Percentiles rank a stretch among this genome's conserved stretches.
Evolutionary conservation across 2,329 filamentous ascomycete genomes (phyloP).

Genomic region (Clarireedia hainanense): DNA sequence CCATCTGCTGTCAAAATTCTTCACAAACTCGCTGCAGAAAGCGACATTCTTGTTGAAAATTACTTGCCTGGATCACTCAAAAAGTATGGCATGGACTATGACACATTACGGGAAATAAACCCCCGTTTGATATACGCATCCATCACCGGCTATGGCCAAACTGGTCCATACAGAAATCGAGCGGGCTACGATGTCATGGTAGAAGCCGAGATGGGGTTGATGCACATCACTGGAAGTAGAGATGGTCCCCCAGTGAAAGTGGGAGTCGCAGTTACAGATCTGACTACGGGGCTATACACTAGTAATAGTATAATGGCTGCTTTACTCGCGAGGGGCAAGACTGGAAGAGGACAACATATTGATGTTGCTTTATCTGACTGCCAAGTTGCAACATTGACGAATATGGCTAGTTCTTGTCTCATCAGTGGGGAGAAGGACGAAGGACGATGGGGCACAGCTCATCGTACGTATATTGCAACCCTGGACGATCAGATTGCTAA

Average conservation of each 20-base stretch:
- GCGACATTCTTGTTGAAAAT: conserved; percentile 93
- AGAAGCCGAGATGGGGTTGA: conserved; percentile 93
- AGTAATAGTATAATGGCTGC: conserved; percentile 95
- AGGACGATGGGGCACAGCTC: conserved; percentile 91
- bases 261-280: conserved; percentile 90
- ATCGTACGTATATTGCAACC: conserved; percentile 51
- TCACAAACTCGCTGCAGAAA: conserved; percentile 74
- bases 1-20: conserved; percentile 76
- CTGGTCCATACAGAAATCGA: conserved; percentile 76
- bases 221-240: conserved; percentile 92
- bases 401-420: conserved; percentile 86
- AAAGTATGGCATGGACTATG: conserved; percentile 89
- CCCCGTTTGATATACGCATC: conserved; percentile 86
- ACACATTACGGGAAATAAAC: conserved; percentile 72
- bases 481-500: neutral
- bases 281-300: conserved; percentile 92
- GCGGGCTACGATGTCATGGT: conserved; percentile 99
- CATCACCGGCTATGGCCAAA: conserved; percentile 95
- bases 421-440: conserved; percentile 82
- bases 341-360: conserved; percentile 81
- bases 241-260: conserved; percentile 94
- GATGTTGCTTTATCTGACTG: conserved; percentile 89
- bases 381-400: conserved; percentile 89
- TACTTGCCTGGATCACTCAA: conserved; percentile 84
- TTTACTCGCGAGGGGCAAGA: conserved; percentile 65